phyloP scores from a whole-genome alignment of 352 stramenopile species.

The Hyaloperonospora arabidopsidis region DNA sequence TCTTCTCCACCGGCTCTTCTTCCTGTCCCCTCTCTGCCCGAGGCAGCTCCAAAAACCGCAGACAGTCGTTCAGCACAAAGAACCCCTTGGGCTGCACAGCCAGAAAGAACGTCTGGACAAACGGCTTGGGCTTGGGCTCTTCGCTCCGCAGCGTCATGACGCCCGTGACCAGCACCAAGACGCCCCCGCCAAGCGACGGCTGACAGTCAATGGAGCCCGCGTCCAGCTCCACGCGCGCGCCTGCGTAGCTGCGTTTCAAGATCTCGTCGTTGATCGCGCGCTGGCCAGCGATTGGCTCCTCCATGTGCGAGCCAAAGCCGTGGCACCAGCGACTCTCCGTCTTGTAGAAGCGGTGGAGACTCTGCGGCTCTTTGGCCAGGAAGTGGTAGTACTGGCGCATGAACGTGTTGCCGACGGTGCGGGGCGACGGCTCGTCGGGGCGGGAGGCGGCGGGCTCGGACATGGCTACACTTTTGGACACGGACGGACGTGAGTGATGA shows the following conservation, averaged over 20 bases:
- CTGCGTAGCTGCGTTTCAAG: constrained; percentile 63
- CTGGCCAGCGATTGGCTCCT: constrained; percentile 70
- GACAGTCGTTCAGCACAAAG: constrained; percentile 84
- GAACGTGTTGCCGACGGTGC: constrained; percentile 77
- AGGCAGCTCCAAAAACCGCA: constrained; percentile 71
- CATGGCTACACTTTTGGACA: no score
- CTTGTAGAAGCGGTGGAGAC: constrained; percentile 86
- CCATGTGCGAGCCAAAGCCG: constrained; percentile 69
- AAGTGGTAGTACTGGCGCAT: constrained; percentile 88
- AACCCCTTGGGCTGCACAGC: constrained; percentile 83
- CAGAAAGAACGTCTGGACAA: constrained; percentile 85
- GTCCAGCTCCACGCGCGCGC: constrained; percentile 74
- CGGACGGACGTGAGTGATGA: no score
- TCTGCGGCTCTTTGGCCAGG: constrained; percentile 74
- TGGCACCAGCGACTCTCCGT: constrained; percentile 77
- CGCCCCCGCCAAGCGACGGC: constrained; percentile 52
- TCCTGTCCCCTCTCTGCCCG: constrained; percentile 3
- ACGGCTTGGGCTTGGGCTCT: constrained; percentile 46
- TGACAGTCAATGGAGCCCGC: constrained; percentile 83
- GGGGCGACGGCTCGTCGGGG: constrained; percentile 36
- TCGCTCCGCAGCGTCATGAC: constrained; percentile 69
- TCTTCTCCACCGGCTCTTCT: constrained; percentile 6
- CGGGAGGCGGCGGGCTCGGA: constrained; percentile 27
- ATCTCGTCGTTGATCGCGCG: constrained; percentile 81
- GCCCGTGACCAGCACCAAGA: constrained; percentile 81